phyloP scores from a whole-genome alignment of 2,329 filamentous ascomycete genomes.

The Colletotrichum sp. region DNA sequence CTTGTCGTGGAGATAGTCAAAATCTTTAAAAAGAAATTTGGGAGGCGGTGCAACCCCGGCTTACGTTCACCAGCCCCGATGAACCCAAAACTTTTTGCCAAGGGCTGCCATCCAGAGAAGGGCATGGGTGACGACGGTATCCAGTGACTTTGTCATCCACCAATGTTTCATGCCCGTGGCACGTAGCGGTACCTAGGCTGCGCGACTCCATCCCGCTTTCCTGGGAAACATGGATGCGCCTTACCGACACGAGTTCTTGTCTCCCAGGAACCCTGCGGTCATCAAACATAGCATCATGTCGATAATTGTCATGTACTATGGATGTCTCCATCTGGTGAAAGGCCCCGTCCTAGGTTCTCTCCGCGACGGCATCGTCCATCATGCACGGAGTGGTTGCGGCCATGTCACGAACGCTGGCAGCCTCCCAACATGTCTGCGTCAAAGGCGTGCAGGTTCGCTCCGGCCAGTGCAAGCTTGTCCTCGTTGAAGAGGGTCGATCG shows the following conservation, averaged over 20 bases:
- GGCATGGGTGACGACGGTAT: background rate
- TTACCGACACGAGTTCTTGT: slow-evolving; percentile 7
- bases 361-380: background rate
- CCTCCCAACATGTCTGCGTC: background rate
- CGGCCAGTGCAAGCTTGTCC: background rate
- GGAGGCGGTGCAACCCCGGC: slow-evolving; percentile 22
- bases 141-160: background rate
- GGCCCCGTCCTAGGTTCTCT: background rate
- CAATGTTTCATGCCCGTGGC: slow-evolving; percentile 6
- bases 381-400: background rate
- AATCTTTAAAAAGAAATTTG: slow-evolving; percentile 23
- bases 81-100: slow-evolving; percentile 11
- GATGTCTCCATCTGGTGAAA: background rate
- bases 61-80: slow-evolving; percentile 5
- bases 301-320: background rate
- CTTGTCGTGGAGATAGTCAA: slow-evolving; percentile 16
- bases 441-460: background rate
- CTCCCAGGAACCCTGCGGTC: slow-evolving; percentile 5
- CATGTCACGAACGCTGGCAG: background rate
- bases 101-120: slow-evolving; percentile 9
- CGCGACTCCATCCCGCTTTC: slow-evolving; percentile 2
- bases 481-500: background rate
- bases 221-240: slow-evolving; percentile 3
- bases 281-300: slow-evolving; percentile 14
- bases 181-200: background rate